Evolutionary conservation across 2,329 filamentous ascomycete genomes (phyloP), one percentile per base, ranked within the genome.

Genomic region (Colletotrichum sp.): DNA sequence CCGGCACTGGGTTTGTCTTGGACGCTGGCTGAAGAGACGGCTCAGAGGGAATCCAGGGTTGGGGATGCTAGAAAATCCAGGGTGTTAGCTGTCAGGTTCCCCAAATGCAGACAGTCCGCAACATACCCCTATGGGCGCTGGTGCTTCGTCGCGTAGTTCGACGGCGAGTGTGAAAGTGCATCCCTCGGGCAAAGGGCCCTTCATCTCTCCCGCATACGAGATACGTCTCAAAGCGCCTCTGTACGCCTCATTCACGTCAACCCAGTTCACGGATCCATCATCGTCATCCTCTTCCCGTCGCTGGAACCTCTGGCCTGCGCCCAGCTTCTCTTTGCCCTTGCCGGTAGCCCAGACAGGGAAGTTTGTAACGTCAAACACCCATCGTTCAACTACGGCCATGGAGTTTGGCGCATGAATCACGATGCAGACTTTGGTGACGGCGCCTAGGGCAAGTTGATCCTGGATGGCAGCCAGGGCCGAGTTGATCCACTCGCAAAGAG

Each of bases 401-500:
- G 80, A 79, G 9, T 34, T 59, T 4, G 82, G 78, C 2, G 81
- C 81, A 70, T 89, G 88, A 72, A 91, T 79, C 7, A 87, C 86
- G 55, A 91, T 79, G 36, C 84, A 87, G 59, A 90, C 81, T 66
- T 86, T 84, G 29, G 85, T 81, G 16, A 87, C 88, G 61, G 82
- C 73, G 31, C 87, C 89, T 12, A 87, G 89, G 62, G 93, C 88
- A 43, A 98, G 87, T 84, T 97, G 93, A 5, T 86, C 87, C 73
- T 90, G 88, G 27, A 95, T 90, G 43, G 95, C 93, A 75, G 91
- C 86, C 55, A 97, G 90, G 77, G 95, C 95, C 81, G 97, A 94
- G 80, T 89, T 90, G 83, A 98, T 92, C 94, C 96, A 98, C 79
- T 91, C 86, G 87, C 95, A 97, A 76, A 98, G 93, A 78, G 91